phyloP scores from a whole-genome alignment of 495 filamentous ascomycete genomes.

The Tuber melanosporum region DNA sequence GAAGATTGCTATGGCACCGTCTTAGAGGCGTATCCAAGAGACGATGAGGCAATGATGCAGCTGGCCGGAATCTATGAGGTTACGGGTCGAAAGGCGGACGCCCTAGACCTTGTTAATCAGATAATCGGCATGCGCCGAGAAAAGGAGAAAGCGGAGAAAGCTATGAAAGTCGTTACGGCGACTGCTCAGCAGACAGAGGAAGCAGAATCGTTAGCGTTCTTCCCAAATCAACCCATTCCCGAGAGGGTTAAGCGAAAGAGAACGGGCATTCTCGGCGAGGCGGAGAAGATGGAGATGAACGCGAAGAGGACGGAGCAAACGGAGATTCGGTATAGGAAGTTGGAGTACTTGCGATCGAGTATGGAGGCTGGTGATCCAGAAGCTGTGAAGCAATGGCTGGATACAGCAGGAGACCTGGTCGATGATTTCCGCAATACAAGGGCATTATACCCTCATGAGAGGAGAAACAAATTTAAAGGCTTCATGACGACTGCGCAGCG shows the following conservation, averaged over 20 bases:
- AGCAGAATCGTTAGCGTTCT: constrained; percentile 42
- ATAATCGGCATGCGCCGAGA: constrained; percentile 55
- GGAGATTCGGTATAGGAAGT: constrained; percentile 52
- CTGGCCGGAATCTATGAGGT: constrained; percentile 76
- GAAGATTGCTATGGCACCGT: constrained; percentile 68
- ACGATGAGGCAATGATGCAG: constrained; percentile 65
- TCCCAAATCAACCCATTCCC: constrained; percentile 40
- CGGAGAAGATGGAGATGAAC: constrained; percentile 43
- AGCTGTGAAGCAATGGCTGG: constrained; percentile 61
- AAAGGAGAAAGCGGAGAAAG: constrained; percentile 43
- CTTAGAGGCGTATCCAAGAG: constrained; percentile 59
- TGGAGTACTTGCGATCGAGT: constrained; percentile 50
- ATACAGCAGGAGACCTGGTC: constrained; percentile 64
- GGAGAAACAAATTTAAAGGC: constrained; percentile 56
- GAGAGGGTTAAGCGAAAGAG: constrained; percentile 26
- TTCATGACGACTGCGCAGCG: constrained; percentile 55
- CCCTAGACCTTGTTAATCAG: constrained; percentile 65
- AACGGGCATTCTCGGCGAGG: constrained; percentile 31
- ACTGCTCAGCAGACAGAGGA: constrained; percentile 9
- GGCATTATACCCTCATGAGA: constrained; percentile 69
- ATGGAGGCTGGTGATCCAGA: constrained; percentile 51
- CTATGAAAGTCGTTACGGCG: constrained; percentile 18
- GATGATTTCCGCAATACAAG: constrained; percentile 73
- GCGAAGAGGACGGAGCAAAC: constrained; percentile 51
- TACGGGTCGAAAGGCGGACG: constrained; percentile 60